phyloP scores from a whole-genome alignment of 1,284 basidiomycete genomes.

The Rhodotorula mucilaginosa region DNA sequence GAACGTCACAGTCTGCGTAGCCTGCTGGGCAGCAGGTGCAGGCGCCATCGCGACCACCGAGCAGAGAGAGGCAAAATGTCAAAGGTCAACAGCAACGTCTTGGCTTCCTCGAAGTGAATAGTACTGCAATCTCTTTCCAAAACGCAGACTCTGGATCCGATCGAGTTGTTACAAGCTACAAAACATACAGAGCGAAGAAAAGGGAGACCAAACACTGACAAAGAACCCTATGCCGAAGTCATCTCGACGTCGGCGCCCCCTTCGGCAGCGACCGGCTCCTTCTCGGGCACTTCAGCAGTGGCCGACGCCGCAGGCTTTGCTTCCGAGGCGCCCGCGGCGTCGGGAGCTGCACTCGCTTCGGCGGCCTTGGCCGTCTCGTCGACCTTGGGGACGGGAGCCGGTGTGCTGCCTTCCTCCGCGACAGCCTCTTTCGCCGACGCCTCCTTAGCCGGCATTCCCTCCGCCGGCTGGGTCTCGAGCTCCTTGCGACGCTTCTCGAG shows the following conservation, averaged over 20 bases:
- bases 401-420: neutral
- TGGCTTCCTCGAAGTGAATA: neutral
- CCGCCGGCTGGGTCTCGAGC: neutral
- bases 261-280: neutral
- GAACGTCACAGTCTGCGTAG: slow-evolving; percentile 10
- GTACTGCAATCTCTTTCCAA: neutral
- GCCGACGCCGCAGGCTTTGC: neutral
- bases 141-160: neutral
- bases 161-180: neutral
- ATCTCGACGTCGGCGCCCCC: slow-evolving; percentile 1
- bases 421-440: too few relatives aligned
- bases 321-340: neutral
- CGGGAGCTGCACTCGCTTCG: neutral
- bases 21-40: neutral
- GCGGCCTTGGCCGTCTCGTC: neutral
- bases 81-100: neutral
- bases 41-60: neutral
- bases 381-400: neutral
- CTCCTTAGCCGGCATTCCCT: neutral
- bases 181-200: neutral
- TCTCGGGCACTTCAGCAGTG: too few relatives aligned
- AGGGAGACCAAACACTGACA: neutral
- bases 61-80: neutral
- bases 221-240: neutral
- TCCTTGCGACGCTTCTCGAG: slow-evolving; percentile 19